A percentile compares a stretch with the other conserved stretches of the same genome.
Conservation (phyloP, 345 rosid genomes). For the Salix suchowensis region DNA sequence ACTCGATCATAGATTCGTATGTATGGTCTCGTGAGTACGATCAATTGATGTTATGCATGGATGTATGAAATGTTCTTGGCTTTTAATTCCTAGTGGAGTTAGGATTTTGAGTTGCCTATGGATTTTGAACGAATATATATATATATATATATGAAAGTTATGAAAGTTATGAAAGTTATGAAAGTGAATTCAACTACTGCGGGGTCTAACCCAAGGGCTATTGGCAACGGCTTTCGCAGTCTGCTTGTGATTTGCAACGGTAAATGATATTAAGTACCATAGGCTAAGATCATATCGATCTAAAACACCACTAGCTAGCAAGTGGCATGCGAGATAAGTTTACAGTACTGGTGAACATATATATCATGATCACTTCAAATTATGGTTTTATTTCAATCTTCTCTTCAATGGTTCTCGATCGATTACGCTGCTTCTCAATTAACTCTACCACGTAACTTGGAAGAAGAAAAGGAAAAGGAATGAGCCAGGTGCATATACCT, state of each 20-base stretch:
- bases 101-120: no score
- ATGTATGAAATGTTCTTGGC: no score
- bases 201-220: no score
- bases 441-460: neutral
- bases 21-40: no score
- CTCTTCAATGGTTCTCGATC: neutral
- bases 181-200: no score
- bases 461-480: neutral
- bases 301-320: no score
- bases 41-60: no score
- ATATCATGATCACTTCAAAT: neutral
- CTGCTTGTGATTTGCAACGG: neutral
- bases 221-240: neutral
- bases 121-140: no score
- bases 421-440: neutral
- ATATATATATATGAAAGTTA: no score
- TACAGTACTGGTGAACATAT: neutral
- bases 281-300: neutral
- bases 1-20: neutral
- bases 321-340: neutral
- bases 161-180: no score
- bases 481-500: neutral
- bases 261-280: neutral
- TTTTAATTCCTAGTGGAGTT: no score
- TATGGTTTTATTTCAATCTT: no score